Evolutionary conservation across 2,329 filamentous ascomycete species (phyloP), one percentile per base, ranked within the genome.

Genomic region (Clarireedia homoeocarpa): DNA sequence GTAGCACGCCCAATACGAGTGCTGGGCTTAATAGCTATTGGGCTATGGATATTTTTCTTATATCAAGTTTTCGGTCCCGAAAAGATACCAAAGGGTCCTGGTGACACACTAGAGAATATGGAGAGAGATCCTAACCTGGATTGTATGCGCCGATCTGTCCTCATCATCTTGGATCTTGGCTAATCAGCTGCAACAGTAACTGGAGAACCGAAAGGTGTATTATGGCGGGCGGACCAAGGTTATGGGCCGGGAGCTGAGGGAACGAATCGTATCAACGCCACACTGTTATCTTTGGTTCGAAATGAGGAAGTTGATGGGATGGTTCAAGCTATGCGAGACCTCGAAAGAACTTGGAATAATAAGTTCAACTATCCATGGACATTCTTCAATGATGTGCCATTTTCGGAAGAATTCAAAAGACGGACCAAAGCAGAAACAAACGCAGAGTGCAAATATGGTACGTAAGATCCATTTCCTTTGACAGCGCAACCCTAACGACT

Each of bases 361-460:
- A 99, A 99, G 70, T 99, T 97, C 82, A 99, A 99, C 76, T 99
- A 99, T 70, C 94, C 94, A 0, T 99, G 94, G 90, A 96, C 91
- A 7, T 99, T 99, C 72, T 95, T 99, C 80, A 99, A 99, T 74
- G 92, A 99, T 68, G 85, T 89, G 52, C 89, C 89, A 15, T 99
- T 99, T 69, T 85, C 87, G 2, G 88, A 94, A 15, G 91, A 97
- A 66, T 99, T 99, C 77, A 97, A 95, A 75, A 77, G 76, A 66
- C 83, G 81, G 71, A 97, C 91, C 0, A 77, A 80, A 60, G 89
- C 85, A 27, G 85, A 82, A 51, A 97, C 92, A 17, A 96, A 95
- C 63, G 94, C 92, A 48, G 85, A 95, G 71, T 89, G 88, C 67
- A 81, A 80, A 71, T 96, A 94, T 70, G 89, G 88, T 91, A 80